Conservation (phyloP, 441 rosid species). For the Adansonia rubrostipa region DNA sequence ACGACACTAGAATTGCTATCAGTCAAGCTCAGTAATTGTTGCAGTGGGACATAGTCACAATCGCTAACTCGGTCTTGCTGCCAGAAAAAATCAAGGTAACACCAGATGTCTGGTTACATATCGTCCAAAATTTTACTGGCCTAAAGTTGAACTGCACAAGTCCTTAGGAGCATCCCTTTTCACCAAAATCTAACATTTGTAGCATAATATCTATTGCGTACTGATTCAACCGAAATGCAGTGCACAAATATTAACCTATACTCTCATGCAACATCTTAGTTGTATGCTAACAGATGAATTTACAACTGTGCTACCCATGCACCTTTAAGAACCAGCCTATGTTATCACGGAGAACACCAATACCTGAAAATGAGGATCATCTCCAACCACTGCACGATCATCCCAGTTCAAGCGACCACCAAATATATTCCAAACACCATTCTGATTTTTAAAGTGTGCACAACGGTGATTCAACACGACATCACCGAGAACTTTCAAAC, state of each 20-base stretch:
- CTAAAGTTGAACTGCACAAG: slow-evolving; percentile 16
- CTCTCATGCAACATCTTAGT: background rate
- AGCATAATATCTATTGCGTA: background rate
- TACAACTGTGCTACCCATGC: background rate
- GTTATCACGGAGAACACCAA: slow-evolving; percentile 16
- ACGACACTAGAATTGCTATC: background rate
- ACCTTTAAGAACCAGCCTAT: slow-evolving; percentile 2
- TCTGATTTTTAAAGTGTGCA: slow-evolving; percentile 81
- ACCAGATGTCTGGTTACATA: background rate
- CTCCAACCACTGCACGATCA: slow-evolving; percentile 89
- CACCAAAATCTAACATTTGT: background rate
- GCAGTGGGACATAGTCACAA: background rate
- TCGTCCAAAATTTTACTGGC: background rate
- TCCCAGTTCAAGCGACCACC: slow-evolving; percentile 99
- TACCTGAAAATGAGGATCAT: slow-evolving; percentile 99
- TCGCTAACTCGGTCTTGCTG: slow-evolving; percentile 7
- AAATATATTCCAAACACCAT: slow-evolving; percentile 91
- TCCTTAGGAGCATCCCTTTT: background rate
- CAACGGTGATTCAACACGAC: slow-evolving; percentile 95
- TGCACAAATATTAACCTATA: background rate
- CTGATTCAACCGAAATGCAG: background rate
- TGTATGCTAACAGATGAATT: background rate
- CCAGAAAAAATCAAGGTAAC: slow-evolving; percentile 8
- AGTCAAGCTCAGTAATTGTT: slow-evolving; percentile 8
- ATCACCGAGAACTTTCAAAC: slow-evolving; percentile 88